phyloP scores from a whole-genome alignment of 768 basidiomycete species.

The Xerocomellus intermedius region DNA sequence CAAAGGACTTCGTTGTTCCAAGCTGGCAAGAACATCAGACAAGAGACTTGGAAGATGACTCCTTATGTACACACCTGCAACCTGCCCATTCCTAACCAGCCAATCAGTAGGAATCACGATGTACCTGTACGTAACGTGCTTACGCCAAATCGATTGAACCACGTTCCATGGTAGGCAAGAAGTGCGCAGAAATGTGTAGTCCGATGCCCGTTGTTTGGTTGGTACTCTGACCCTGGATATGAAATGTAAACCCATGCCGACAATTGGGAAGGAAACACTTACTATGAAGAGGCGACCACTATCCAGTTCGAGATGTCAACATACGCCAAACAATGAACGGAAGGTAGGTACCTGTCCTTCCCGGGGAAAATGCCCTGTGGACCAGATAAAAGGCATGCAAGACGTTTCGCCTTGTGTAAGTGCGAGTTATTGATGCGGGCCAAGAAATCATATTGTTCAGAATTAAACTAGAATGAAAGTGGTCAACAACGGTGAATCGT shows the following conservation, averaged over 20 bases:
- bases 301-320: background rate
- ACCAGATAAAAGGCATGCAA: background rate
- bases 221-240: constrained; percentile 75
- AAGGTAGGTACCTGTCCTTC: background rate
- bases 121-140: constrained; percentile 22
- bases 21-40: constrained; percentile 37
- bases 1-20: constrained; percentile 91
- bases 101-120: background rate
- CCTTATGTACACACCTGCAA: constrained; percentile 52
- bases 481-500: background rate
- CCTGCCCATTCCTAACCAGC: constrained; percentile 70
- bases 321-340: background rate
- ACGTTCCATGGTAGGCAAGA: constrained; percentile 94
- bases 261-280: background rate
- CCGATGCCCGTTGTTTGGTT: constrained; percentile 84
- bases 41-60: background rate
- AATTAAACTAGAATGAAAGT: constrained; percentile 7
- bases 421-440: background rate
- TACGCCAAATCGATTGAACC: constrained; percentile 88
- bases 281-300: constrained; percentile 19
- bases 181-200: constrained; percentile 68
- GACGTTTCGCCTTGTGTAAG: background rate
- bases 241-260: background rate
- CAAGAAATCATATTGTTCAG: constrained; percentile 3
- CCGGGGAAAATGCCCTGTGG: constrained; percentile 5